phyloP scores from a whole-genome alignment of 371 early-diverging fungal species.

The Mucor velutinosus region DNA sequence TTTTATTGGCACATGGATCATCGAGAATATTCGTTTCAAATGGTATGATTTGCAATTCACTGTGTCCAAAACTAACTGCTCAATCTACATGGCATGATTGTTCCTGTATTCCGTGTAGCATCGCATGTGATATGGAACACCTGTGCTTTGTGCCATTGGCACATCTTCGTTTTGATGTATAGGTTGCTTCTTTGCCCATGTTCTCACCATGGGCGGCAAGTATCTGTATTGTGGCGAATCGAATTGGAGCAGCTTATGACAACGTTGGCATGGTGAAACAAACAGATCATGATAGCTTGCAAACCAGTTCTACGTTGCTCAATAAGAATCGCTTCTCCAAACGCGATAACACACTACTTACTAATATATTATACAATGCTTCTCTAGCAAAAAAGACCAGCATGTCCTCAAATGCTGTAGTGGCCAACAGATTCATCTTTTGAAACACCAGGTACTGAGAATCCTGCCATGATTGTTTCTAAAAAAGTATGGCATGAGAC shows the following conservation, averaged over 20 bases:
- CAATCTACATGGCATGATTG: conserved; percentile 10
- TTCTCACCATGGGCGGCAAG: conserved; percentile 49
- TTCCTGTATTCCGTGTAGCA: conserved; percentile 32
- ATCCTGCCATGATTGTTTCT: conserved; percentile 29
- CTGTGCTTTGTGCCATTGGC: conserved; percentile 12
- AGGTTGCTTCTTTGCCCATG: conserved; percentile 36
- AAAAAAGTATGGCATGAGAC: background rate
- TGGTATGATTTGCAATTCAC: background rate
- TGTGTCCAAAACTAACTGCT: background rate
- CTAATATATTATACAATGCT: conserved; percentile 36
- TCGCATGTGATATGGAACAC: conserved; percentile 40
- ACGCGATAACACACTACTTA: conserved; percentile 4
- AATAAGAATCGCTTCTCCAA: background rate
- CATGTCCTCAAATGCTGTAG: conserved; percentile 44
- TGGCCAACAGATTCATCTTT: conserved; percentile 37
- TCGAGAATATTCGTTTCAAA: too few species aligned
- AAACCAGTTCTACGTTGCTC: conserved; percentile 36
- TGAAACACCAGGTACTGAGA: conserved; percentile 44
- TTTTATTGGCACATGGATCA: too few species aligned
- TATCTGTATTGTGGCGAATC: conserved; percentile 50
- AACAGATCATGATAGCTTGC: conserved; percentile 43
- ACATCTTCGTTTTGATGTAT: conserved; percentile 10
- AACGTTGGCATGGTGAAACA: conserved; percentile 42
- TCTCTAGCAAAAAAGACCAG: conserved; percentile 33
- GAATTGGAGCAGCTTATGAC: conserved; percentile 45